phyloP scores from a whole-genome alignment of 2,329 filamentous ascomycete species.

The Phialocephala sp. region DNA sequence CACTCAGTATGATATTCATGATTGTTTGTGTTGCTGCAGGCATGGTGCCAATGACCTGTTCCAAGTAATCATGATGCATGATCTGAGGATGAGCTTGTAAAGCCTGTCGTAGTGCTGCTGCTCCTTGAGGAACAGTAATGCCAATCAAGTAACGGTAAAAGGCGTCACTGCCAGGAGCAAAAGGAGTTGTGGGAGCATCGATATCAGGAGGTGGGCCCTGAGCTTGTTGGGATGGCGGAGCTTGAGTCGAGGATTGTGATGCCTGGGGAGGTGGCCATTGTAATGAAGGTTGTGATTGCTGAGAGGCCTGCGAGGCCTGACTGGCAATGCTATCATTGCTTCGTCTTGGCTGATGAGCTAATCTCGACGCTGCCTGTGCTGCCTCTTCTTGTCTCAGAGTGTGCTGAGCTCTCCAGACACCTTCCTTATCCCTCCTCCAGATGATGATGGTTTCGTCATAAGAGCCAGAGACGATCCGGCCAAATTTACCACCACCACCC shows the following conservation, averaged over 20 bases:
- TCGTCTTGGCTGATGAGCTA: constrained; percentile 15
- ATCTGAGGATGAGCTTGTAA: constrained; percentile 37
- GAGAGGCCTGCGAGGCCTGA: not conserved
- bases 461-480: constrained; percentile 94
- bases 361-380: constrained; percentile 52
- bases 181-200: constrained; percentile 30
- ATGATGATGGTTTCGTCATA: constrained; percentile 97
- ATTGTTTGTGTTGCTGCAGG: constrained; percentile 24
- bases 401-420: constrained; percentile 82
- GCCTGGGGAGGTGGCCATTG: not conserved
- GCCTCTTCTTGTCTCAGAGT: constrained; percentile 77
- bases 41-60: constrained; percentile 27
- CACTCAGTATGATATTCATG: constrained; percentile 29
- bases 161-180: constrained; percentile 43
- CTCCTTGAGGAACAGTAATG: constrained; percentile 56
- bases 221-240: constrained; percentile 6
- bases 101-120: constrained; percentile 45
- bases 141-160: constrained; percentile 60
- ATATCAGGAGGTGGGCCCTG: constrained; percentile 8
- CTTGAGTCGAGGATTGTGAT: not conserved
- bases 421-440: constrained; percentile 86
- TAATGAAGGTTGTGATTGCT: not conserved
- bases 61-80: constrained; percentile 29
- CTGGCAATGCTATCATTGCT: constrained; percentile 10
- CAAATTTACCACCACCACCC: constrained; percentile 86